Conservation (phyloP, 345 rosid genomes). For the Turritis glabra region DNA sequence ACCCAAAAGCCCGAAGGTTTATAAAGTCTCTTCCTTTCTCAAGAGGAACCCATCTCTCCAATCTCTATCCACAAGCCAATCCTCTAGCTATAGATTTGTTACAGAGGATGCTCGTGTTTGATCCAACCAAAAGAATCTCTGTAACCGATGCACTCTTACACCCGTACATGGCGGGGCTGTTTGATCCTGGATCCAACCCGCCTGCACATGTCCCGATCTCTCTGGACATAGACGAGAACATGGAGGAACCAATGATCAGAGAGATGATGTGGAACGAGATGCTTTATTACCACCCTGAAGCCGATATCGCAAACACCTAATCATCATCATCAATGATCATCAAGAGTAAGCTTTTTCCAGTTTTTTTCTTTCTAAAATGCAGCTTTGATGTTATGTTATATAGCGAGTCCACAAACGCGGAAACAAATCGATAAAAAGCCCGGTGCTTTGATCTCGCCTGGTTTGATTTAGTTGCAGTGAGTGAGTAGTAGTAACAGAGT, state of each 20-base stretch:
- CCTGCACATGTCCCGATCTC: slow-evolving; percentile 70
- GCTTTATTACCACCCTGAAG: slow-evolving; percentile 75
- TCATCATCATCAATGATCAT: slow-evolving; percentile 5
- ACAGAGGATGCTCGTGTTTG: slow-evolving; percentile 72
- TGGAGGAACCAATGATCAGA: slow-evolving; percentile 57
- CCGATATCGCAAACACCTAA: slow-evolving; percentile 39
- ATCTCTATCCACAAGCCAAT: slow-evolving; percentile 68
- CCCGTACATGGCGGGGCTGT: slow-evolving; percentile 67
- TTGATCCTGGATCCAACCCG: slow-evolving; percentile 60
- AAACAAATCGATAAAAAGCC: slow-evolving; percentile 5
- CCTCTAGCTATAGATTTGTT: slow-evolving; percentile 76
- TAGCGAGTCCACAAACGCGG: slow-evolving; percentile 5
- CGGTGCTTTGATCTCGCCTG: slow-evolving; percentile 18
- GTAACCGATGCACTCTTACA: slow-evolving; percentile 79
- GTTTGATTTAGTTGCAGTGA: slow-evolving; percentile 29
- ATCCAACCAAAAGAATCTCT: slow-evolving; percentile 74
- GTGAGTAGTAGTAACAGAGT: slow-evolving; percentile 32
- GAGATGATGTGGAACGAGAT: slow-evolving; percentile 88
- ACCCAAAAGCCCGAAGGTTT: slow-evolving; percentile 61
- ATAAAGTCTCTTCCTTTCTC: slow-evolving; percentile 69
- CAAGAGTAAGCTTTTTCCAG: slow-evolving; percentile 20
- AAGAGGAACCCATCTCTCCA: slow-evolving; percentile 52
- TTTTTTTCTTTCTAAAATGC: slow-evolving; percentile 2
- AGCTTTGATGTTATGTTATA: slow-evolving; percentile 33
- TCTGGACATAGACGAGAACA: slow-evolving; percentile 63